phyloP scores from a whole-genome alignment of 306 rosid genomes.

The Rosa persica region DNA sequence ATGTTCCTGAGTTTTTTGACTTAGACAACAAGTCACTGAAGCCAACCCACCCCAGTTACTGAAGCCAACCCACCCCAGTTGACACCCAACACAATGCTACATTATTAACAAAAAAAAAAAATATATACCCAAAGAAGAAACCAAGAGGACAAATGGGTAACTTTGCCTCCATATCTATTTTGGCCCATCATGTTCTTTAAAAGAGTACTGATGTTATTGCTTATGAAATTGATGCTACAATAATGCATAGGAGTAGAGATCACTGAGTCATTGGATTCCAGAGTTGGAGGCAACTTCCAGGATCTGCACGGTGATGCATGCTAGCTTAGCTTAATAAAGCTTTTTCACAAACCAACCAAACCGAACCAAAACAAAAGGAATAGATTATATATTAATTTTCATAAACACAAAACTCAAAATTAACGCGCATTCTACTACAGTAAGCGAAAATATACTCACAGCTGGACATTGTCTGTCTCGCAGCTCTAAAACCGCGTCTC shows the following conservation, averaged over 20 bases:
- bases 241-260: conserved; percentile 1
- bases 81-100: conserved; percentile 20
- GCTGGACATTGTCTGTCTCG: conserved; percentile 76
- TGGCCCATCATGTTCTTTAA: background rate
- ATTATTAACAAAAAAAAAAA: no score
- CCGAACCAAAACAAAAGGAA: background rate
- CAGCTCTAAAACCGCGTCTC: conserved; percentile 77
- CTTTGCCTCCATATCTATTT: background rate
- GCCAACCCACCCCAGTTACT: conserved; percentile 20
- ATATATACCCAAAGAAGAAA: background rate
- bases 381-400: no score
- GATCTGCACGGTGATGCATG: conserved; percentile 33
- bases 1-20: conserved; percentile 27
- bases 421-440: conserved; percentile 37
- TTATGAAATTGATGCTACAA: background rate
- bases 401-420: conserved; percentile 13
- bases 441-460: conserved; percentile 30
- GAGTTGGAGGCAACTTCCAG: conserved; percentile 54
- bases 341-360: conserved; percentile 15
- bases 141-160: background rate
- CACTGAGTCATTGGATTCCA: conserved; percentile 46
- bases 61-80: conserved; percentile 17
- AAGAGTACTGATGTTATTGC: background rate
- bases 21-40: conserved; percentile 36
- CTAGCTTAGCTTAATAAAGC: background rate